Conservation (phyloP, 1,139 yeast species). For the Suzukiozyma palmioleophila region DNA sequence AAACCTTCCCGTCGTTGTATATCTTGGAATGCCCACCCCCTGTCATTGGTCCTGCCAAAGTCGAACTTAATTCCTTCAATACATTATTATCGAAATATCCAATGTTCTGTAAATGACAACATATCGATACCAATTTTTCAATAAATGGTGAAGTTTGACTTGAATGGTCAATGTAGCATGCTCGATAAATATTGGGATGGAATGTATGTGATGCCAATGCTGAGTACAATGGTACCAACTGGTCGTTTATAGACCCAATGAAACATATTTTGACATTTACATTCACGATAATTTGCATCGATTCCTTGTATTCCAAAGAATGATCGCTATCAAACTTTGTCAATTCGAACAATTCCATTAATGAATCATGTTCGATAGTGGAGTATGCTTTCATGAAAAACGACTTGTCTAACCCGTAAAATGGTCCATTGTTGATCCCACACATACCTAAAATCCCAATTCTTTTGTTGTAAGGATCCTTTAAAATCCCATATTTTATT, state of each 20-base stretch:
- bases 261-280: constrained; percentile 75
- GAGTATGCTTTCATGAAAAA: constrained; percentile 84
- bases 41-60: constrained; percentile 85
- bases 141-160: constrained; percentile 46
- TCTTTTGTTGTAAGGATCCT: constrained; percentile 42
- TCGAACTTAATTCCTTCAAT: constrained; percentile 73
- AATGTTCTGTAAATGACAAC: constrained; percentile 52
- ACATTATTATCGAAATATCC: constrained; percentile 75
- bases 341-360: constrained; percentile 81
- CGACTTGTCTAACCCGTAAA: constrained; percentile 81
- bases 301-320: constrained; percentile 64
- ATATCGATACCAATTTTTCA: constrained; percentile 40
- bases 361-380: constrained; percentile 82
- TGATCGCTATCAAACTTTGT: constrained; percentile 72
- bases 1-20: constrained; percentile 81
- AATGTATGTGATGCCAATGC: constrained; percentile 76
- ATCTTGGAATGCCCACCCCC: constrained; percentile 94
- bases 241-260: constrained; percentile 89
- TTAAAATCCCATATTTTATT: constrained; percentile 64
- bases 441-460: constrained; percentile 91
- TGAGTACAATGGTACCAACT: constrained; percentile 86
- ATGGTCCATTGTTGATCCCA: constrained; percentile 91
- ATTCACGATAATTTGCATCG: constrained; percentile 59
- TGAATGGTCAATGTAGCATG: constrained; percentile 78
- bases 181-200: constrained; percentile 88